Conservation (phyloP, 345 rosid species). For the Psidium friedrichsthalianum region DNA sequence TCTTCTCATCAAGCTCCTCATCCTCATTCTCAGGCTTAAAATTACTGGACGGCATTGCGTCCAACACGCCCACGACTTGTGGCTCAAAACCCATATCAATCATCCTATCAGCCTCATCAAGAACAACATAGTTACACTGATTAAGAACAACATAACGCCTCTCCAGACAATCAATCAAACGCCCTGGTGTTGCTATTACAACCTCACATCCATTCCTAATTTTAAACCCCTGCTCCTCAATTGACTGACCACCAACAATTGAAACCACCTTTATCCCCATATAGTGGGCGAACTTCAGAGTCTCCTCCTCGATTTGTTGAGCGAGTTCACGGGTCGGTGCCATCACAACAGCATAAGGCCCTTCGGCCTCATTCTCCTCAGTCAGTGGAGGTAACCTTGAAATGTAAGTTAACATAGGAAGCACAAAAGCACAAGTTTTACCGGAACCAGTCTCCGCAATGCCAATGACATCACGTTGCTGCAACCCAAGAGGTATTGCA, state of each 20-base stretch:
- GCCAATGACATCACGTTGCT: conserved; percentile 91
- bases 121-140: conserved; percentile 92
- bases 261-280: conserved; percentile 83
- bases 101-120: conserved; percentile 98
- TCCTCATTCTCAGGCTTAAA: conserved; percentile 93
- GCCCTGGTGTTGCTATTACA: conserved; percentile 90
- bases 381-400: conserved; percentile 70
- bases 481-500: conserved; percentile 78
- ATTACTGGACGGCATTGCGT: conserved; percentile 95
- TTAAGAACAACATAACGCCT: conserved; percentile 84
- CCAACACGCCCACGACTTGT: conserved; percentile 79
- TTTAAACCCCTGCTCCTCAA: conserved; percentile 86
- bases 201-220: conserved; percentile 95
- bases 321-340: conserved; percentile 93
- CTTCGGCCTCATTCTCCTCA: conserved; percentile 86
- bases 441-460: conserved; percentile 97
- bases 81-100: conserved; percentile 97
- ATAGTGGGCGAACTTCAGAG: conserved; percentile 80
- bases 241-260: conserved; percentile 89
- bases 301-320: conserved; percentile 92
- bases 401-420: conserved; percentile 91
- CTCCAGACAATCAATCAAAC: conserved; percentile 83
- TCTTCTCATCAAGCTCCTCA: conserved; percentile 89
- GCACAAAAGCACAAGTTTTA: conserved; percentile 92
- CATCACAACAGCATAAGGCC: conserved; percentile 93